Percentiles rank a stretch among this genome's conserved stretches.
Evolutionary conservation across 139 green algal species (phyloP).

Genomic region (Chlorella sp.): DNA sequence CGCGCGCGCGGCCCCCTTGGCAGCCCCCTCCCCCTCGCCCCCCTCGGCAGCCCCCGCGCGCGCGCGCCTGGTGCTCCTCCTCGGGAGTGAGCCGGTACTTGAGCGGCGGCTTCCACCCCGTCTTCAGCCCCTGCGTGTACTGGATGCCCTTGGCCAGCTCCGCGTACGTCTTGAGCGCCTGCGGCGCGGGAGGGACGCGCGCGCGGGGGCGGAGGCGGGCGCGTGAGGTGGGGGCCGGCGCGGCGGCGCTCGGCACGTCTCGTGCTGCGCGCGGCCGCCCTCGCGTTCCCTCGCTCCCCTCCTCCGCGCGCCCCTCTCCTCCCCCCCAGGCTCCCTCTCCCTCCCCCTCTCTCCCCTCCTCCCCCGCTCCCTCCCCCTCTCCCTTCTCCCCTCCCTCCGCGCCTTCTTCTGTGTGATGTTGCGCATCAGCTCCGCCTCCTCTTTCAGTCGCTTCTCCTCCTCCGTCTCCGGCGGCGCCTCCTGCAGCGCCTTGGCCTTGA

Average conservation of each 20-base stretch:
- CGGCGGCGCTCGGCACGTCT: no score
- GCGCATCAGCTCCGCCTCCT: conserved; percentile 92
- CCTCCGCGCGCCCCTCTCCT: no score
- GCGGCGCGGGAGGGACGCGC: no score
- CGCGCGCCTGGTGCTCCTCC: conserved; percentile 55
- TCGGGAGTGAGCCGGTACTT: conserved; percentile 70
- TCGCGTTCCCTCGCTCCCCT: no score
- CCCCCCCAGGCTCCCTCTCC: no score
- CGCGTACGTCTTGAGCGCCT: conserved; percentile 90
- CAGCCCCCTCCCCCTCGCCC: not conserved
- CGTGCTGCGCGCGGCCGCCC: no score
- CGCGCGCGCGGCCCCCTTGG: not conserved
- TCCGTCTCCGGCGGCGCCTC: conserved; percentile 64
- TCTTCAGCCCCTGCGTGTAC: conserved; percentile 82
- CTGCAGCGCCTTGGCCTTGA: conserved; percentile 60
- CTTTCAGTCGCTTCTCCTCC: conserved; percentile 61
- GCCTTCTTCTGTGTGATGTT: conserved; percentile 84
- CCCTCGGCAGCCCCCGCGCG: not conserved
- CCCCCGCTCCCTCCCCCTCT: no score
- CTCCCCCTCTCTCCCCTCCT: no score
- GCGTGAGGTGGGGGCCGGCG: no score
- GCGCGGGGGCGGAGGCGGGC: no score
- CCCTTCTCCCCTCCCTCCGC: no score
- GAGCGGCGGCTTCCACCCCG: conserved; percentile 92
- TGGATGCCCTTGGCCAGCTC: conserved; percentile 87